These are phyloP conservation scores for Pseudoturritis turrita DNA, from an alignment of 345 rosid genomes.

Conservation along the genomic window DNA sequence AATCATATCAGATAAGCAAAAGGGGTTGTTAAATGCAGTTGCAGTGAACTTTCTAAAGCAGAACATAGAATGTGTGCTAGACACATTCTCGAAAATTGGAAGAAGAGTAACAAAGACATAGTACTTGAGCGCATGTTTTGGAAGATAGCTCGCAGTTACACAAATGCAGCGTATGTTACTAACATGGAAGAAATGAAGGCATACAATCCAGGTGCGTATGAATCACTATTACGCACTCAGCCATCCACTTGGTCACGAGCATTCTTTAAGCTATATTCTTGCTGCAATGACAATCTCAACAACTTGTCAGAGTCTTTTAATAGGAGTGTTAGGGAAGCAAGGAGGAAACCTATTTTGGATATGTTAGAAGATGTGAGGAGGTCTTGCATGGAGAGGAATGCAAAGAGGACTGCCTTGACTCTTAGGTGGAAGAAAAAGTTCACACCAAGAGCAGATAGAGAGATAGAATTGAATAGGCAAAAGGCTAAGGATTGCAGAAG, in stretches of 20 bases:
- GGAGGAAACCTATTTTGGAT: background rate
- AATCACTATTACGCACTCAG: background rate
- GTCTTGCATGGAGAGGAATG: background rate
- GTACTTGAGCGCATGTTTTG: background rate
- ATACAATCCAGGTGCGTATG: background rate
- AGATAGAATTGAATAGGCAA: background rate
- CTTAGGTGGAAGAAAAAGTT: background rate
- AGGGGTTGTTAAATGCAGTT: background rate
- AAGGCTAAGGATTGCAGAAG: background rate
- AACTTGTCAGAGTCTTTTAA: background rate
- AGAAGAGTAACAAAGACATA: background rate
- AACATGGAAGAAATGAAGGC: background rate
- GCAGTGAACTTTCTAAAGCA: background rate
- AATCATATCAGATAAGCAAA: background rate
- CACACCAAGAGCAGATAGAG: background rate
- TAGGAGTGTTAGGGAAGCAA: background rate
- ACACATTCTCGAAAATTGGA: background rate
- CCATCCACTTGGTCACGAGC: background rate
- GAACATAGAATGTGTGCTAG: background rate
- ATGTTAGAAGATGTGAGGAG: background rate
- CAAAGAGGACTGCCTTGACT: background rate
- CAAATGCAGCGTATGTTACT: background rate
- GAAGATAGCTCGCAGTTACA: background rate
- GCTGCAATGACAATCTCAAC: slow-evolving; percentile 2
- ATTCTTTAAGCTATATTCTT: background rate